Percentiles rank a stretch among this genome's conserved stretches.
Conservation (phyloP, 129 eudicot genomes). For the Heracleum sosnowskyi region DNA sequence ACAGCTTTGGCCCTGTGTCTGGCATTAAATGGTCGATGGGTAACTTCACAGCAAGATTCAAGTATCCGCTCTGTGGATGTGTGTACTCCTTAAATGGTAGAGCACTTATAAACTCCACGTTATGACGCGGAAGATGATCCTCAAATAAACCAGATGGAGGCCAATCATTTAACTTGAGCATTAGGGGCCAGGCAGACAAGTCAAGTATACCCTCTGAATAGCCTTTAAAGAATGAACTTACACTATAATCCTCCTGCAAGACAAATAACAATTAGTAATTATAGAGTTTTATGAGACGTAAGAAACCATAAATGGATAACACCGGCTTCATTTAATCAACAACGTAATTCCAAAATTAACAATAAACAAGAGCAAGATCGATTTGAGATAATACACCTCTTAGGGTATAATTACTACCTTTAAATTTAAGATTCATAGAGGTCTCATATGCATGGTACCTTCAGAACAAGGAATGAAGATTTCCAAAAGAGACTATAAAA, state of each 20-base stretch:
- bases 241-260: background rate
- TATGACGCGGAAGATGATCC: background rate
- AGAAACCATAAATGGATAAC: background rate
- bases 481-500: background rate
- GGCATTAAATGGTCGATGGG: background rate
- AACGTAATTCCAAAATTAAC: background rate
- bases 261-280: background rate
- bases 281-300: background rate
- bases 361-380: background rate
- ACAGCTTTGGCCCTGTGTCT: slow-evolving; percentile 5
- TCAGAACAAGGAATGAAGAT: background rate
- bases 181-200: slow-evolving; percentile 6
- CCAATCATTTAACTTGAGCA: background rate
- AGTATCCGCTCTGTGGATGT: background rate
- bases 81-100: slow-evolving; percentile 1
- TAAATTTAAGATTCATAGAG: background rate
- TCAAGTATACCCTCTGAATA: slow-evolving; percentile 5
- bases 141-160: background rate
- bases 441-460: background rate
- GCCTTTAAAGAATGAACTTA: background rate
- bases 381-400: background rate
- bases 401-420: background rate
- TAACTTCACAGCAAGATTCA: slow-evolving; percentile 3
- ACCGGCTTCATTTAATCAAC: background rate
- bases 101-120: background rate